Evolutionary conservation across 495 filamentous ascomycete genomes (phyloP), one percentile per base, ranked within the genome.

Genomic region (Evansstolkia leycettana): DNA sequence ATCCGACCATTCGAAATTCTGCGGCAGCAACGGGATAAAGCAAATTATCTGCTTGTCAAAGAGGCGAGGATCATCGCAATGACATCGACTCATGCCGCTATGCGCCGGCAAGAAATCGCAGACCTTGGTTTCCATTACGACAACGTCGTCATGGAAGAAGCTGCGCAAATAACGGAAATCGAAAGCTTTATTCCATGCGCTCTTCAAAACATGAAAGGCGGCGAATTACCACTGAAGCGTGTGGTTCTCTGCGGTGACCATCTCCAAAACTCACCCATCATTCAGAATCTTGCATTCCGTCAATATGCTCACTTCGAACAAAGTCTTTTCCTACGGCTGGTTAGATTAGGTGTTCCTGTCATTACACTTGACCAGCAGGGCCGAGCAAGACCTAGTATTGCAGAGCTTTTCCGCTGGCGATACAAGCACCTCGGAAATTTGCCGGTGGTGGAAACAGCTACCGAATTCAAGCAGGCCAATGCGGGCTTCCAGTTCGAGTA

Each of bases 61-160:
- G 90, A 96, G 54, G 90, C 90, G 9, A 77, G 90, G 5, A 86
- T 99, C 31, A 82, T 99, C 42, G 90, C 90, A 35, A 96, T 96
- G 92, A 99, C 90, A 7, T 86, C 84, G 2, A 99, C 90, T 1
- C 90, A 99, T 59, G 92, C 90, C 8, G 90, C 90, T n/a, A 99
- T 98, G 80, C 79, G 88, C 39, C 70, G 87, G 32, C 77, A 83
- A 41, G 90, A 96, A 48, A 99, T 99, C 47, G 79, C 84, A 0
- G 69, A 74, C 13, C 69, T 95, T 29, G 92, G 90, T 5, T 96
- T 99, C 67, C 82, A 86, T 43, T 99, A 96, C 46, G 88, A 96
- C 58, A 96, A 94, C 44, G 82, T 99, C 10, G 68, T 99, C 33
- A 94, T 99, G 89, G 90, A 99, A 70, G 90, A 99, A 64, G 87